Percentiles rank a stretch among this genome's conserved stretches.
Conservation (phyloP, 2,329 filamentous ascomycete genomes). For the Exserohilum rostratum region DNA sequence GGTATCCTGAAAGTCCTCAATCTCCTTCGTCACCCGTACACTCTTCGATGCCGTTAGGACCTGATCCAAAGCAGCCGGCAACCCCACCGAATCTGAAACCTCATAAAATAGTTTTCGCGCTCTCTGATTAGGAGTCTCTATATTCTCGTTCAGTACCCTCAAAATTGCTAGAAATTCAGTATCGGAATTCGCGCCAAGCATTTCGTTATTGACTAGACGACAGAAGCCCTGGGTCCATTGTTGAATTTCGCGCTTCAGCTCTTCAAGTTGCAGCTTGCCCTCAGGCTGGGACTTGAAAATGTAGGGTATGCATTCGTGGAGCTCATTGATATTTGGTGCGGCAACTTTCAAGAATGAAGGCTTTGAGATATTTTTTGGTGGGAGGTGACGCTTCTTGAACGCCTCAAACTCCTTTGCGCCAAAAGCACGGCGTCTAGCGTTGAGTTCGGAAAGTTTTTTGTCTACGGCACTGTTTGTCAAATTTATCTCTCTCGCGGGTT, state of each 20-base stretch:
- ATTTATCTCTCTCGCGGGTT: too few relatives aligned
- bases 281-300: not conserved
- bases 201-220: not conserved
- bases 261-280: not conserved
- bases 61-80: not conserved
- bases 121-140: not conserved
- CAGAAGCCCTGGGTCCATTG: not conserved
- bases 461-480: not conserved
- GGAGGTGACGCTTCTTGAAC: not conserved
- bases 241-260: not conserved
- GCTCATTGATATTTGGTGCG: not conserved
- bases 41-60: not conserved
- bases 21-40: not conserved
- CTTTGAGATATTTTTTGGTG: not conserved
- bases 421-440: constrained; percentile 1
- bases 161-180: not conserved
- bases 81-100: not conserved
- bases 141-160: not conserved
- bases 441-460: not conserved
- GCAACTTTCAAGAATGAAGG: not conserved
- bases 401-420: not conserved
- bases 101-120: not conserved
- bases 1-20: constrained; percentile 3
- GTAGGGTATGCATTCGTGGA: not conserved
- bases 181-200: not conserved